phyloP scores from a whole-genome alignment of 192 early-diverging fungal species.

The Coemansia sp. region DNA sequence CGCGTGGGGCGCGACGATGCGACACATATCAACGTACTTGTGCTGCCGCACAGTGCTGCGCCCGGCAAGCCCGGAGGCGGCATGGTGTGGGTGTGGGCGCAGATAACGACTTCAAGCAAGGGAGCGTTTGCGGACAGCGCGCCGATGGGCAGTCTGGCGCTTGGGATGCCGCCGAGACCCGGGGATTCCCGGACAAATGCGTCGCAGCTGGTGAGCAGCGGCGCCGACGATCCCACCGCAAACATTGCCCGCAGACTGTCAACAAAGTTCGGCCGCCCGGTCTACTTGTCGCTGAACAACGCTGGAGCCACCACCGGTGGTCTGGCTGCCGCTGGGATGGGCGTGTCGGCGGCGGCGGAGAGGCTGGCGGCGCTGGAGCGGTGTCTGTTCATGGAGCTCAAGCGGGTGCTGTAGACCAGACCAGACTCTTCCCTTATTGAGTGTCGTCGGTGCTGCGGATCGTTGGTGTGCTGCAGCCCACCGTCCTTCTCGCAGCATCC shows the following conservation, averaged over 20 bases:
- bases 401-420: slow-evolving; percentile 1
- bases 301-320: slow-evolving; percentile 9
- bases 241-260: slow-evolving; percentile 40
- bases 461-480: no score
- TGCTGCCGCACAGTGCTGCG: slow-evolving; percentile 27
- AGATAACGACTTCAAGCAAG: slow-evolving; percentile 16
- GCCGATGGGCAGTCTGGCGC: slow-evolving; percentile 36
- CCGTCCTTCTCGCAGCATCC: no score
- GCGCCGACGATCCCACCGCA: slow-evolving; percentile 37
- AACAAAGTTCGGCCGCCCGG: slow-evolving; percentile 37
- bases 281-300: slow-evolving; percentile 38
- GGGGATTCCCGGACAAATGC: slow-evolving; percentile 18
- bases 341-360: slow-evolving; percentile 24
- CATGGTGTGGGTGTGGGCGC: slow-evolving; percentile 54
- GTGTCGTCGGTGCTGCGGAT: no score
- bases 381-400: slow-evolving; percentile 42
- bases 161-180: slow-evolving; percentile 36
- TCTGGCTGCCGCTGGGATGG: slow-evolving; percentile 11
- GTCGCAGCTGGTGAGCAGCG: slow-evolving; percentile 33
- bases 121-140: not conserved
- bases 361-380: slow-evolving; percentile 32
- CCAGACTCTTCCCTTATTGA: no score
- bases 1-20: slow-evolving; percentile 14
- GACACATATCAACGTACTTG: slow-evolving; percentile 34
- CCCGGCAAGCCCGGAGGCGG: slow-evolving; percentile 10